Conservation (phyloP, 257 asterid species). For the Plectranthus barbatus region DNA sequence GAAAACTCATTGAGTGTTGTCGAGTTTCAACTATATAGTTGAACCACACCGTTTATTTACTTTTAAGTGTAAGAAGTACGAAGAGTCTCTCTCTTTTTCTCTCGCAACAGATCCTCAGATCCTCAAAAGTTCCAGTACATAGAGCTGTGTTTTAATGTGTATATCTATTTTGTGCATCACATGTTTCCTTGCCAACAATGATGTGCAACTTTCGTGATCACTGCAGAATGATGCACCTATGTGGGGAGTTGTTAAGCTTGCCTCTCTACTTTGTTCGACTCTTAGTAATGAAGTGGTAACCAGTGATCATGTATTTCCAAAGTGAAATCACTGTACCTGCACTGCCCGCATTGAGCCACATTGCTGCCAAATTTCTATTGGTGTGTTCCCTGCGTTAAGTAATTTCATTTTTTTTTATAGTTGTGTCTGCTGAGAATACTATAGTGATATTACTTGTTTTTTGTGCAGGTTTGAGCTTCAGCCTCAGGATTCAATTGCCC, state of each 20-base stretch:
- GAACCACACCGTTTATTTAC: background rate
- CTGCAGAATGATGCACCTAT: slow-evolving; percentile 73
- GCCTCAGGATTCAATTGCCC: background rate
- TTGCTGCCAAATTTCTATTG: slow-evolving; percentile 10
- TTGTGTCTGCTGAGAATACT: background rate
- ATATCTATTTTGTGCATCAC: background rate
- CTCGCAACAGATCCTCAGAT: too few species aligned
- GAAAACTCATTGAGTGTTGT: too few species aligned
- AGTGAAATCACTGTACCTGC: background rate
- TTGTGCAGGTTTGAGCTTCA: background rate
- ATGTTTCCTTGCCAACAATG: background rate
- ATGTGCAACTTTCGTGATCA: background rate
- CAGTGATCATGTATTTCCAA: background rate
- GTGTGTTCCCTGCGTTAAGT: slow-evolving; percentile 5
- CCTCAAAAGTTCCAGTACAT: background rate
- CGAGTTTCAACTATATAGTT: background rate
- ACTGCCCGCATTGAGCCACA: background rate
- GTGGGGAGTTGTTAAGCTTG: slow-evolving; percentile 75
- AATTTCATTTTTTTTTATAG: background rate
- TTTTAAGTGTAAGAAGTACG: too few species aligned
- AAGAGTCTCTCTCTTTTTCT: too few species aligned
- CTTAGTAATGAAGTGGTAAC: slow-evolving; percentile 18
- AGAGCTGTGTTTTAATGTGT: background rate
- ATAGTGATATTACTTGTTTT: background rate
- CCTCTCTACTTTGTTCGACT: slow-evolving; percentile 60